Evolutionary conservation across 2,329 filamentous ascomycete genomes (phyloP), one percentile per base, ranked within the genome.

Genomic region (Fusarium tanahbumbuense): DNA sequence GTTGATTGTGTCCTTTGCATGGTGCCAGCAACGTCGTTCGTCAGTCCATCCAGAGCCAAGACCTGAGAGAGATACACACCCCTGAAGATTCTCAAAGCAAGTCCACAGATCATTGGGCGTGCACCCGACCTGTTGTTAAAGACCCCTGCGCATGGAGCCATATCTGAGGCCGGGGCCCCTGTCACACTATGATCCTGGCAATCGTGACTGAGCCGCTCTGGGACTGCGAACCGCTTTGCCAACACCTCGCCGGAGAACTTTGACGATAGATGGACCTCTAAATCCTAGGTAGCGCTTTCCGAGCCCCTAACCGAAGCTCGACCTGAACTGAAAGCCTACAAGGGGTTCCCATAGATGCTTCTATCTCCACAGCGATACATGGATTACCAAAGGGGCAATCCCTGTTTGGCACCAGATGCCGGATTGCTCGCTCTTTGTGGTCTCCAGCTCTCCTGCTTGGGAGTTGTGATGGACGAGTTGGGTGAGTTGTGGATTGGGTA

Each of bases 171-270:
- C 64, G 64, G 23, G 61, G 46, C 66, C 71, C 53, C 59, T 57
- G 37, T 37, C 42, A 41, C 56, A 62, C 44, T 44, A 22, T 20
- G 18, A 67, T 34, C 60, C 70, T 58, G 60, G 60, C 41, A 46
- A 32, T 58, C 47, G 58, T 69, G 52, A 57, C 64, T 75, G 73
- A 71, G 62, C 73, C 64, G 71, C 69, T 67, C 62, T 55, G 60
- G 55, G 45, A 60, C 58, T 54, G 60, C 49, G 56, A 73, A 70
- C 72, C 67, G 62, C 59, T 60, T 48, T 55, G 47, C 58, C 64
- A 70, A 67, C 71, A 74, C 64, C 64, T 73, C 71, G 72, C 65
- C 72, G 63, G 66, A 71, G 61, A 68, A 70, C 70, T 71, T 74
- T 59, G 70, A 72, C 70, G 50, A 52, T 53, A 40, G 56, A 64